Evolutionary conservation across 495 filamentous ascomycete genomes (phyloP).

Genomic region (Niebla homalea): DNA sequence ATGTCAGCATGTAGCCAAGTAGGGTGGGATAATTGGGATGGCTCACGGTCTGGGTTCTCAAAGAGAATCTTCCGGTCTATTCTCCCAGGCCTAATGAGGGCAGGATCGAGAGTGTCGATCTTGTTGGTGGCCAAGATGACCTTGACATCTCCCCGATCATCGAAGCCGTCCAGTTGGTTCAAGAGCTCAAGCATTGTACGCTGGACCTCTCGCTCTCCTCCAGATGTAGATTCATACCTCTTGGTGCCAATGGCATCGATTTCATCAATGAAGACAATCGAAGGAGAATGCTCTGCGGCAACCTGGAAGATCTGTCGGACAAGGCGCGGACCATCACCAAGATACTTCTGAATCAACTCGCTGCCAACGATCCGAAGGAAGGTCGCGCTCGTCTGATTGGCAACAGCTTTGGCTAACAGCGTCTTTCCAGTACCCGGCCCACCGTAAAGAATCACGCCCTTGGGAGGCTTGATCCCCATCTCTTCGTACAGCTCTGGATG

Average conservation of each 20-base stretch:
- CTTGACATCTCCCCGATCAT: conserved; percentile 98
- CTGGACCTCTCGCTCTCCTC: conserved; percentile 94
- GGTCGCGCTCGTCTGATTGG: conserved; percentile 95
- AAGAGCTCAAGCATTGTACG: conserved; percentile 97
- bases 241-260: conserved; percentile 99
- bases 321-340: conserved; percentile 88
- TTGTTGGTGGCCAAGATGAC: conserved; percentile 99
- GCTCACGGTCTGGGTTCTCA: conserved; percentile 88
- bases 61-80: conserved; percentile 99
- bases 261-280: conserved; percentile 99
- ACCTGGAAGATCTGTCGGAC: conserved; percentile 97
- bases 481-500: conserved; percentile 98
- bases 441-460: conserved; percentile 98
- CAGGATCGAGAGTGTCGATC: conserved; percentile 94
- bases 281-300: conserved; percentile 88
- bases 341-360: conserved; percentile 97
- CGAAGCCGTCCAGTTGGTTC: conserved; percentile 97
- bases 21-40: neutral
- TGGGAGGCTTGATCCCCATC: conserved; percentile 99
- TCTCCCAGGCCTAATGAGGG: conserved; percentile 90
- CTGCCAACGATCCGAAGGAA: conserved; percentile 97
- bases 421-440: conserved; percentile 97
- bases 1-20: conserved; percentile 21
- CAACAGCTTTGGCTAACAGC: conserved; percentile 90
- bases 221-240: conserved; percentile 93